Conservation (phyloP, 352 stramenopile species). For the Globisporangium orthogonon region DNA sequence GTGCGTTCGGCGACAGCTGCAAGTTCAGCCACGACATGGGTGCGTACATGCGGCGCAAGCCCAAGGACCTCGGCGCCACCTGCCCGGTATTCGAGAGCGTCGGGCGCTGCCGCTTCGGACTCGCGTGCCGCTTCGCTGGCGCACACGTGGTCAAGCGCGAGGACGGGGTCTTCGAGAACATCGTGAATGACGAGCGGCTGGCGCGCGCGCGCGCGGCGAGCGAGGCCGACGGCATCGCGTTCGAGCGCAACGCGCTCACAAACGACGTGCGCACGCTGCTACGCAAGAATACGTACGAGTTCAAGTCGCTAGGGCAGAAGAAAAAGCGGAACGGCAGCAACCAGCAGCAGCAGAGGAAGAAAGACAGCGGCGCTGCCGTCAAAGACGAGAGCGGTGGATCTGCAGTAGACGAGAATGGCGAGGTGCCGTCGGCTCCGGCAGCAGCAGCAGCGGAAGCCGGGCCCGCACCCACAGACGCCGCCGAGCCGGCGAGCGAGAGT, state of each 20-base stretch:
- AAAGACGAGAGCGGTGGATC: background rate
- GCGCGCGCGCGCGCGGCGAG: conserved; percentile 19
- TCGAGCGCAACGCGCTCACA: conserved; percentile 83
- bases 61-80: conserved; percentile 63
- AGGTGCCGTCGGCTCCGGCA: too few species aligned
- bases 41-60: conserved; percentile 83
- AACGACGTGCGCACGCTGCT: conserved; percentile 78
- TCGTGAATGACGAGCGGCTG: conserved; percentile 32
- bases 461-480: background rate
- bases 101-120: conserved; percentile 89
- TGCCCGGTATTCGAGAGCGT: conserved; percentile 80
- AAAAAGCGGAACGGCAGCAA: conserved; percentile 43
- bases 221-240: conserved; percentile 24
- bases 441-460: background rate
- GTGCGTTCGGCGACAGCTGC: conserved; percentile 67
- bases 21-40: conserved; percentile 85
- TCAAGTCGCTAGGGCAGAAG: conserved; percentile 67
- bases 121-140: conserved; percentile 89
- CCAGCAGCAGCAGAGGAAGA: conserved; percentile 24
- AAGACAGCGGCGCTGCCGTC: too few species aligned
- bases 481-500: conserved; percentile 34
- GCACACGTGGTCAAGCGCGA: conserved; percentile 71
- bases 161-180: conserved; percentile 38
- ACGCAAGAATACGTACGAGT: conserved; percentile 92
- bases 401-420: background rate